Conservation (phyloP, 495 filamentous ascomycete species). For the Cercophora scortea region DNA sequence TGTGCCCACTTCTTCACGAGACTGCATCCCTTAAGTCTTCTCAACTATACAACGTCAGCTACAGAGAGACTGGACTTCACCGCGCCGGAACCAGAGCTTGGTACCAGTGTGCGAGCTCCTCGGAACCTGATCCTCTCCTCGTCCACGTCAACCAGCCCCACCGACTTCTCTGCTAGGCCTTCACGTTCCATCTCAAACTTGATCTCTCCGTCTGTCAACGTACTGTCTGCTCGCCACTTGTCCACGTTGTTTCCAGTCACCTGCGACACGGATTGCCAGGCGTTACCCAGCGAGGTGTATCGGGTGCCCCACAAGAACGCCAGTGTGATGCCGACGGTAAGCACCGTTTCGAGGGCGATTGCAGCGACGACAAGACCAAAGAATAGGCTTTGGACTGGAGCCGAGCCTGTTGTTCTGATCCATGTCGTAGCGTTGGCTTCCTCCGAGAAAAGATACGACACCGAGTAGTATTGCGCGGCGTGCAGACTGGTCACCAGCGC, state of each 20-base stretch:
- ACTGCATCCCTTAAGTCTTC: no score
- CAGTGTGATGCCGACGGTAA: not conserved
- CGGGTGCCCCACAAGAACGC: not conserved
- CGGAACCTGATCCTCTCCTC: no score
- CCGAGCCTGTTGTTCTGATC: not conserved
- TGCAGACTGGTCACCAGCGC: not conserved
- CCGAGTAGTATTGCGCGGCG: not conserved
- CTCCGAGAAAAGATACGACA: not conserved
- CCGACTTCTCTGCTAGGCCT: no score
- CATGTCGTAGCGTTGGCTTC: not conserved
- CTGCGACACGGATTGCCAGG: not conserved
- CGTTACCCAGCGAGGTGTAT: not conserved
- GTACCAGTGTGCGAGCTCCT: no score
- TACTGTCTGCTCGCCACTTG: not conserved
- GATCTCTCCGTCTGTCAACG: no score
- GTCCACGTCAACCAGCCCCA: no score
- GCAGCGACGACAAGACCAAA: not conserved
- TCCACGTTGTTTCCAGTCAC: not conserved
- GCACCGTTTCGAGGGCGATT: not conserved
- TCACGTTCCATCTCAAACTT: no score
- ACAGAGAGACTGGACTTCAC: no score
- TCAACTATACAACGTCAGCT: no score
- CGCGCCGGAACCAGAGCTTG: no score
- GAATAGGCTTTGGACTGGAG: not conserved
- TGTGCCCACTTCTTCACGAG: no score